These are phyloP conservation scores for Fusarium anguioides DNA, from an alignment of 2,329 filamentous ascomycete genomes.

Conservation along the genomic window DNA sequence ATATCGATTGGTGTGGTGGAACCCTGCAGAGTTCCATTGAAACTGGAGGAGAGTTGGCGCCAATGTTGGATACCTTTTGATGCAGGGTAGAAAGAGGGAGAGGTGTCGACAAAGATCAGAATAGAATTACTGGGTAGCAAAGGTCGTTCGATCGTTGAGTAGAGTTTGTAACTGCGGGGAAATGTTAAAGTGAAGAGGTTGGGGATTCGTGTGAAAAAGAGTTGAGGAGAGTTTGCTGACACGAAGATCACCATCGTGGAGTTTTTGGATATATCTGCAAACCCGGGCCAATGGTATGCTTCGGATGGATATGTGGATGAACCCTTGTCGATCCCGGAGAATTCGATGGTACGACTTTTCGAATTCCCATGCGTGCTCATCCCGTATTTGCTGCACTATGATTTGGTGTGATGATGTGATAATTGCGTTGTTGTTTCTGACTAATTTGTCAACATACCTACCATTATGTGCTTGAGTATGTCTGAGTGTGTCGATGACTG, in stretches of 20 bases:
- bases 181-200: constrained; percentile 1
- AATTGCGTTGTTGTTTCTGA: neutral
- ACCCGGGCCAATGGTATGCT: constrained; percentile 9
- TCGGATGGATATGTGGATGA: constrained; percentile 5
- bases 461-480: too few species aligned
- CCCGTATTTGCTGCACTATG: constrained; percentile 1
- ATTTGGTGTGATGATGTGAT: neutral
- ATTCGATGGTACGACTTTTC: constrained; percentile 25
- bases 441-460: neutral
- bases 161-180: neutral
- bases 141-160: neutral
- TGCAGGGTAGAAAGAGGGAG: neutral
- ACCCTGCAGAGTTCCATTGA: neutral
- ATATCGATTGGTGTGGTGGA: constrained; percentile 10
- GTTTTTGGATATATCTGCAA: constrained; percentile 8
- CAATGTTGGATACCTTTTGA: neutral
- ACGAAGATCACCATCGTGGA: constrained; percentile 1
- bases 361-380: constrained; percentile 2
- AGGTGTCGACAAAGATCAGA: neutral
- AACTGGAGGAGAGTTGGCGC: neutral
- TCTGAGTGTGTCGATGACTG: neutral
- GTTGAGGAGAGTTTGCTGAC: constrained; percentile 14
- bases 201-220: constrained; percentile 28
- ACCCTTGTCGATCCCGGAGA: constrained; percentile 35
- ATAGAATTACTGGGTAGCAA: neutral